Percentiles rank a stretch among this genome's conserved stretches.
Evolutionary conservation across 2,329 filamentous ascomycete species (phyloP).

Genomic region (Xenosphaeropsis pyriputrescens): DNA sequence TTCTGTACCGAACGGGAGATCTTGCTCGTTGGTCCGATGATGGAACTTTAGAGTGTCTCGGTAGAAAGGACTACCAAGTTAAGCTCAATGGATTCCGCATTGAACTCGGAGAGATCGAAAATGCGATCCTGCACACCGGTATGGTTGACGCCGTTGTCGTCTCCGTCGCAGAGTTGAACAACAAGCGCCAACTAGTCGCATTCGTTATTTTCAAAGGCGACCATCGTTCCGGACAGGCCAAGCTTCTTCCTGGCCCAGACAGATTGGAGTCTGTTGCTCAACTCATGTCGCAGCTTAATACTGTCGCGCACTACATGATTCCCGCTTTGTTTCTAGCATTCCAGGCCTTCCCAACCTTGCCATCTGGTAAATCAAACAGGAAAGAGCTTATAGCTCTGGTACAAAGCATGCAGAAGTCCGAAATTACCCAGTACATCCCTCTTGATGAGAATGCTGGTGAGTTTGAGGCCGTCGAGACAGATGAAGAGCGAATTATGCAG

Average conservation of each 20-base stretch:
- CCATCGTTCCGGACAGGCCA: no score
- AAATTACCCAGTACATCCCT: slow-evolving; percentile 21
- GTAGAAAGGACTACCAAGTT: slow-evolving; percentile 42
- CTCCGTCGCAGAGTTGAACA: slow-evolving; percentile 32
- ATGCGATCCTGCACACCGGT: slow-evolving; percentile 23
- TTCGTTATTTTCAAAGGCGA: slow-evolving; percentile 48
- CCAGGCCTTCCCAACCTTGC: no score
- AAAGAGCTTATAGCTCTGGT: slow-evolving; percentile 33
- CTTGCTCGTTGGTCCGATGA: slow-evolving; percentile 47
- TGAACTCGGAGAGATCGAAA: slow-evolving; percentile 42
- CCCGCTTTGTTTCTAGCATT: slow-evolving; percentile 24
- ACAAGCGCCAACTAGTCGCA: slow-evolving; percentile 40
- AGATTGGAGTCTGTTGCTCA: slow-evolving; percentile 1
- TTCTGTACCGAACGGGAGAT: slow-evolving; percentile 74
- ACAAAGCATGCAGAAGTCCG: slow-evolving; percentile 24
- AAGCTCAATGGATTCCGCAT: slow-evolving; percentile 48
- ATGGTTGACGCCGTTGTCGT: slow-evolving; percentile 47
- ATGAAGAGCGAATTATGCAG: slow-evolving; percentile 40
- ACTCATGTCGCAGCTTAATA: not conserved
- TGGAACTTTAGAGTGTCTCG: slow-evolving; percentile 37
- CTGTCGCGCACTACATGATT: slow-evolving; percentile 66
- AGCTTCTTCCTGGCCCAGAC: slow-evolving; percentile 4
- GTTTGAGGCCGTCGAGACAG: slow-evolving; percentile 27
- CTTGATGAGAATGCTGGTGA: slow-evolving; percentile 8
- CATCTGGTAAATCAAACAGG: slow-evolving; percentile 53